phyloP scores from a whole-genome alignment of 495 filamentous ascomycete species.

The Rostrohypoxylon terebratum region DNA sequence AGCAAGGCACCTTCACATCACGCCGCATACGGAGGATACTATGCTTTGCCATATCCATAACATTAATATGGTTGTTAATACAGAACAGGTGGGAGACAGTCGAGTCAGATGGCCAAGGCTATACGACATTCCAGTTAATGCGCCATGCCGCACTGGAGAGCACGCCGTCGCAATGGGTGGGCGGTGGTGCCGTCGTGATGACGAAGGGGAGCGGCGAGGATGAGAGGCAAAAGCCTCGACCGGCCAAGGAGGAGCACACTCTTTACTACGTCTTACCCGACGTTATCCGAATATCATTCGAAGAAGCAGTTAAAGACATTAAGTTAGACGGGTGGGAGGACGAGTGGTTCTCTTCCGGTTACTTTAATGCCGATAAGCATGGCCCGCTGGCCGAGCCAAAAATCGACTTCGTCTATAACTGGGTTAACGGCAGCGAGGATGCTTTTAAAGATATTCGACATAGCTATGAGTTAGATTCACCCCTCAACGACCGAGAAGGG shows the following conservation, averaged over 20 bases:
- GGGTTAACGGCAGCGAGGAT: slow-evolving; percentile 58
- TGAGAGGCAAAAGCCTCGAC: not conserved
- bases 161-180: slow-evolving; percentile 43
- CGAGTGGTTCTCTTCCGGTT: slow-evolving; percentile 53
- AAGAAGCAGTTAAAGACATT: slow-evolving; percentile 52
- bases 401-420: slow-evolving; percentile 60
- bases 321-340: slow-evolving; percentile 57
- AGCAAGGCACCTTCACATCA: slow-evolving; percentile 40
- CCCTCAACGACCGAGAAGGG: slow-evolving; percentile 56
- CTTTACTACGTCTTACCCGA: slow-evolving; percentile 50
- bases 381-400: slow-evolving; percentile 53
- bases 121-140: slow-evolving; percentile 33
- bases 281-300: slow-evolving; percentile 55
- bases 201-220: slow-evolving; percentile 20
- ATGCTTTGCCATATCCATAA: slow-evolving; percentile 34
- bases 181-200: slow-evolving; percentile 36
- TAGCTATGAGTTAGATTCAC: slow-evolving; percentile 54
- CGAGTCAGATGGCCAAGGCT: slow-evolving; percentile 26
- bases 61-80: slow-evolving; percentile 41
- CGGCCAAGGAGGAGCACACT: slow-evolving; percentile 23
- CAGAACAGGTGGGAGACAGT: slow-evolving; percentile 33
- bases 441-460: slow-evolving; percentile 52
- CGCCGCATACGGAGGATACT: slow-evolving; percentile 40
- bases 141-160: slow-evolving; percentile 37
- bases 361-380: slow-evolving; percentile 46